Conservation (phyloP, 129 eudicot genomes). For the Arctium minus region DNA sequence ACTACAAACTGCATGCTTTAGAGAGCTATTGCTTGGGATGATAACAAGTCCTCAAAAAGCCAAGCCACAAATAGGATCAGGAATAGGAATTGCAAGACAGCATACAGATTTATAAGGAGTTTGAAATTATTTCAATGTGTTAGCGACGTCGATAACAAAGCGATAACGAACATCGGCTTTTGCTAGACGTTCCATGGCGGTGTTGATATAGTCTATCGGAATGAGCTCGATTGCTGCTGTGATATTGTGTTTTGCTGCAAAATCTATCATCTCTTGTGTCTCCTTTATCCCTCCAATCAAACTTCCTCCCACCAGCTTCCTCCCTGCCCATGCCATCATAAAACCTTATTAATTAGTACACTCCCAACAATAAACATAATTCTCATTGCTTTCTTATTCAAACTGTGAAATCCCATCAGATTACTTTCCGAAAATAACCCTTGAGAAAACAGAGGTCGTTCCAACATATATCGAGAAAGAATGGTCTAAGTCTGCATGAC, state of each 20-base stretch:
- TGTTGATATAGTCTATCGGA: conserved; percentile 31
- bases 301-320: conserved; percentile 41
- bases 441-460: no score
- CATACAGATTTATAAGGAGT: background rate
- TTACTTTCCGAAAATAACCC: no score
- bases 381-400: background rate
- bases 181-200: conserved; percentile 36
- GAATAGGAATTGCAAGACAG: background rate
- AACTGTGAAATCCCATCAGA: no score
- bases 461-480: no score
- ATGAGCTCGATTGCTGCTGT: conserved; percentile 31
- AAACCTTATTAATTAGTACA: background rate
- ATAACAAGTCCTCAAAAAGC: no score
- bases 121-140: conserved; percentile 12
- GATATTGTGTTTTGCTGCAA: conserved; percentile 37
- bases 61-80: background rate
- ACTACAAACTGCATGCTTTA: no score
- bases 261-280: conserved; percentile 41
- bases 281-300: conserved; percentile 37
- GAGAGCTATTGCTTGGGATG: no score
- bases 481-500: no score
- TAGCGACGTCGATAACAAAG: conserved; percentile 31
- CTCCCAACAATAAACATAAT: background rate
- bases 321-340: conserved; percentile 19
- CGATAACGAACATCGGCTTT: conserved; percentile 36